A percentile compares a stretch with the other conserved stretches of the same genome.
These are phyloP conservation scores for Tilletia indica DNA, from an alignment of 1,284 basidiomycete species.

Conservation along the genomic window DNA sequence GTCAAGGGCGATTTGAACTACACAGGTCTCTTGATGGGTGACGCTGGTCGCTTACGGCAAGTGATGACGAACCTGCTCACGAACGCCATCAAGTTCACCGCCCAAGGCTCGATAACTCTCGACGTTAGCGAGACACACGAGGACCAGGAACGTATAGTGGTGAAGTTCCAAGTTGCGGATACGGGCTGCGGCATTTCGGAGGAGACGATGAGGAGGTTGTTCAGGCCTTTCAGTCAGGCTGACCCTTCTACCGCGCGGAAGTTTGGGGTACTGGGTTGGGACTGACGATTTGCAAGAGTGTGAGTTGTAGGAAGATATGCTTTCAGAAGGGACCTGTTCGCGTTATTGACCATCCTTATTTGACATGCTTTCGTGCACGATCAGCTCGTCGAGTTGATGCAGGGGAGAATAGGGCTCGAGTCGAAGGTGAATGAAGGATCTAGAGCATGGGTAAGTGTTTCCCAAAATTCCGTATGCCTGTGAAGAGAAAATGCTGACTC, in stretches of 20 bases:
- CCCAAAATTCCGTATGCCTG: not conserved
- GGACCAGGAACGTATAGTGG: constrained; percentile 37
- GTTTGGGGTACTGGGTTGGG: constrained; percentile 53
- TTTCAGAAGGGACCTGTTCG: not conserved
- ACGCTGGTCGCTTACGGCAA: constrained; percentile 49
- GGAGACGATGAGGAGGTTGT: constrained; percentile 50
- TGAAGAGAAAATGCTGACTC: not conserved
- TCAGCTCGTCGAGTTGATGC: constrained; percentile 45
- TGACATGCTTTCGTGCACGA: not conserved
- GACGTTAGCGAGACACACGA: constrained; percentile 43
- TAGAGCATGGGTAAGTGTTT: constrained; percentile 33
- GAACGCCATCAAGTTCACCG: constrained; percentile 58
- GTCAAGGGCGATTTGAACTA: constrained; percentile 45
- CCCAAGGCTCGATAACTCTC: constrained; percentile 51
- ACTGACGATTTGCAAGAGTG: constrained; percentile 44
- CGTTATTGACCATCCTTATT: not conserved
- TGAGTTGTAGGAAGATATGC: not conserved
- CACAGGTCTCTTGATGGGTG: constrained; percentile 45
- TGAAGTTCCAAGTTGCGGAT: constrained; percentile 54
- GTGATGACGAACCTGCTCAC: constrained; percentile 57
- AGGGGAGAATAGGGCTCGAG: constrained; percentile 46
- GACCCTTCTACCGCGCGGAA: constrained; percentile 49
- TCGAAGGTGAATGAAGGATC: constrained; percentile 50
- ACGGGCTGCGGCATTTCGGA: constrained; percentile 56
- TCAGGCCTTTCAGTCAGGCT: constrained; percentile 55